Base-by-base conservation (phyloP, 164 flowering plant genomes). In the Tetracentron sinense region DNA sequence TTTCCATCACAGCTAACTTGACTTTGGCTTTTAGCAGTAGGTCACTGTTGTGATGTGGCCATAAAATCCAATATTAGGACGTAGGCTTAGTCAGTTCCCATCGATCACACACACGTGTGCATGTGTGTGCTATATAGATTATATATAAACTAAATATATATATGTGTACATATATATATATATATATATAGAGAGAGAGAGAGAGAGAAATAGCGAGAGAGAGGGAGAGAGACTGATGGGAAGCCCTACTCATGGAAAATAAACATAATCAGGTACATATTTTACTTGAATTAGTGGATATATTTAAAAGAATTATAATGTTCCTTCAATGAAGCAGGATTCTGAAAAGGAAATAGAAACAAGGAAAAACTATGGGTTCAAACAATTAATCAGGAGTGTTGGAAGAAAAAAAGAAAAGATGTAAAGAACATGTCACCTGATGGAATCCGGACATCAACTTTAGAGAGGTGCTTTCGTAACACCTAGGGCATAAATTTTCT, bases 401-500 rank as follows among this genome's bases (percentile, higher is more conserved):
- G 21, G 20, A 26, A 50, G n/a, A n/a, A n/a, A n/a, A n/a, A n/a
- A 38, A 38, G 44, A 54, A 33, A 20, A 22, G 20, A 53, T 4
- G 1, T 12, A 51, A 26, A 69, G 26, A 15, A 53, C n/a, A 54
- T 20, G 28, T 77, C 56, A 94, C 99, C 96, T 91, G 84, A 80
- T 89, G 83, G 72, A 82, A 91, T 51, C 99, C 97, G 70, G 99
- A 94, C 67, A 94, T 75, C 80, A 89, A 56, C 78, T 91, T 89
- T 68, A 94, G 68, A 42, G 81, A 69, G 70, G 67, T 67, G 73
- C 77, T 79, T 67, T 94, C 96, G 49, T 85, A 94, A 72, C 97
- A 94, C 99, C 97, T 94, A 70, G 7, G 16, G 65, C 22, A 58
- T 62, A 78, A 52, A 63, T 29, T 44, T 56, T 7, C 26, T 54